Evolutionary conservation across 2,329 filamentous ascomycete species (phyloP).

Genomic region (Ceratocystis ficicola): DNA sequence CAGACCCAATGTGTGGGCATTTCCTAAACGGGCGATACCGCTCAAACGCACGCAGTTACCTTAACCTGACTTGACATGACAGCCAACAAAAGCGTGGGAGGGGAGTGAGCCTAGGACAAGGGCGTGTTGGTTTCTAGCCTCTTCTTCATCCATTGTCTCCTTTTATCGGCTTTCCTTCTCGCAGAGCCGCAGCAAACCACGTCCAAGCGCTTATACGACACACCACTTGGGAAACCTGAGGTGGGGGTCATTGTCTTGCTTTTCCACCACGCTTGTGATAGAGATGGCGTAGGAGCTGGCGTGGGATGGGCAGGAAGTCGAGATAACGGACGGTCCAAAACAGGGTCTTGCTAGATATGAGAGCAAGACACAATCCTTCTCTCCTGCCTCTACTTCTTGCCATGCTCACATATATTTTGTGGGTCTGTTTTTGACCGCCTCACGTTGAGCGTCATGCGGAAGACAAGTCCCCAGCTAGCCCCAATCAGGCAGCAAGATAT

Average conservation of each 20-base stretch:
- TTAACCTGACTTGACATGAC: background rate
- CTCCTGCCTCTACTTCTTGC: background rate
- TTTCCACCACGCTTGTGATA: background rate
- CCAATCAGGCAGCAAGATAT: background rate
- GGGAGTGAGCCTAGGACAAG: background rate
- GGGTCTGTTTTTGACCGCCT: background rate
- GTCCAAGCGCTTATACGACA: background rate
- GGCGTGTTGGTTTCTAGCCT: background rate
- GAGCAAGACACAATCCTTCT: background rate
- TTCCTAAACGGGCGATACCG: too few relatives aligned
- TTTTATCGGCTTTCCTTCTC: background rate
- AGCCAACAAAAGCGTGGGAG: background rate
- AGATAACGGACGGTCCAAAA: background rate
- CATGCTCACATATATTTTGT: slow-evolving; percentile 2
- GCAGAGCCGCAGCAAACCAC: slow-evolving; percentile 8
- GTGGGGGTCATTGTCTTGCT: background rate
- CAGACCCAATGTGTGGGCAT: too few relatives aligned
- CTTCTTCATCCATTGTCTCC: background rate
- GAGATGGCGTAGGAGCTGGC: background rate
- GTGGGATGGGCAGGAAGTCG: background rate
- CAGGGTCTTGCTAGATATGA: background rate
- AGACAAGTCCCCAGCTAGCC: background rate
- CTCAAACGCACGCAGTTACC: too few relatives aligned
- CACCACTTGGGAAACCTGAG: background rate
- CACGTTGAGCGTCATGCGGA: background rate